Percentiles rank a stretch among this genome's conserved stretches.
phyloP scores from a whole-genome alignment of 192 early-diverging fungal species.

The Jimgerdemannia lactiflua region DNA sequence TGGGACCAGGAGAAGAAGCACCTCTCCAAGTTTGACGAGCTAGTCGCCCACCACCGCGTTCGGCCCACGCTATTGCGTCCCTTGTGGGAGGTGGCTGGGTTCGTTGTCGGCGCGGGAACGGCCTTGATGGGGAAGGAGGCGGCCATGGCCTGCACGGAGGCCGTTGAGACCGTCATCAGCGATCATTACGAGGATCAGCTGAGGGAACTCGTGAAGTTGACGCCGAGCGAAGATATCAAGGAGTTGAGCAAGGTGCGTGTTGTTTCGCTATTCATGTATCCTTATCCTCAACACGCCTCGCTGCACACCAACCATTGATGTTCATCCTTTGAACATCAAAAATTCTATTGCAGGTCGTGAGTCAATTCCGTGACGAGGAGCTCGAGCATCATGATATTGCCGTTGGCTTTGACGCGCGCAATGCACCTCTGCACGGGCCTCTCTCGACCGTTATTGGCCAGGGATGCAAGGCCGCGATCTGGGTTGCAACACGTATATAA shows the following conservation, averaged over 20 bases:
- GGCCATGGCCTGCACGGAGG: conserved; percentile 99
- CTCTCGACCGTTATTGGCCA: conserved; percentile 77
- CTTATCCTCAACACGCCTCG: not conserved
- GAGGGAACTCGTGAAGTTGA: conserved; percentile 74
- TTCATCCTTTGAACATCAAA: conserved; percentile 8
- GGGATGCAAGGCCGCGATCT: conserved; percentile 92
- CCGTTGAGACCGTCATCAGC: conserved; percentile 95
- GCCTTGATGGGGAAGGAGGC: conserved; percentile 91
- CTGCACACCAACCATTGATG: not conserved
- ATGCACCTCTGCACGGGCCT: conserved; percentile 75
- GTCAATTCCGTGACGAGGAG: conserved; percentile 92
- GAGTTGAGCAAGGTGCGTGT: conserved; percentile 52
- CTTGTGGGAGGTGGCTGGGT: conserved; percentile 85
- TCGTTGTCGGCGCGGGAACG: conserved; percentile 78
- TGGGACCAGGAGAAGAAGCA: conserved; percentile 93
- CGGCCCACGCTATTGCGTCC: conserved; percentile 85
- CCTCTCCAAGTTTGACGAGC: conserved; percentile 72
- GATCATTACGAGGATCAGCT: conserved; percentile 96
- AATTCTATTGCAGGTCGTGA: conserved; percentile 53
- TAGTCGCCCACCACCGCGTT: conserved; percentile 73
- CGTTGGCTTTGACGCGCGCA: conserved; percentile 78
- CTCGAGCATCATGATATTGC: conserved; percentile 92
- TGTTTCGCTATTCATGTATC: not conserved
- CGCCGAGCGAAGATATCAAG: conserved; percentile 57
- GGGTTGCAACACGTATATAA: conserved; percentile 84